These are phyloP conservation scores for Trichophaea hybrida DNA, from an alignment of 2,329 filamentous ascomycete species.

Conservation along the genomic window DNA sequence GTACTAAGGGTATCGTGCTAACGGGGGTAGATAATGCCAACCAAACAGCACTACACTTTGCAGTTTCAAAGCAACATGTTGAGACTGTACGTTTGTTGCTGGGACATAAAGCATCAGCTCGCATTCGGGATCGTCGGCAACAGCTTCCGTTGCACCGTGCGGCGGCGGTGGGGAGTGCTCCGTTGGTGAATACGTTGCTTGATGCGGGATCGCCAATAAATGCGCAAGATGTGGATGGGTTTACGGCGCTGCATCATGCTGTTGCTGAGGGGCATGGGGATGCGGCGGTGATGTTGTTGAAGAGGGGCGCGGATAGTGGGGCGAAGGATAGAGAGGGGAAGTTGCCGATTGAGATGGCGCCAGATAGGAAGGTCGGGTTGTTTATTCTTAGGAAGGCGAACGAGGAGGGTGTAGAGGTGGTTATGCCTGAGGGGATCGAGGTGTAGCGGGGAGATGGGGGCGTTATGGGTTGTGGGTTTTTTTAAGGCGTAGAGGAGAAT, in stretches of 20 bases:
- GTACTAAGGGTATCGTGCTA: constrained; percentile 8
- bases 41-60: constrained; percentile 79
- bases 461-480: too few relatives aligned
- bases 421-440: constrained; percentile 2
- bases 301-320: constrained; percentile 66
- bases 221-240: constrained; percentile 65
- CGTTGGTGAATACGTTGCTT: constrained; percentile 68
- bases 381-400: constrained; percentile 69
- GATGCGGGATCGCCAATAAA: constrained; percentile 65
- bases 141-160: constrained; percentile 75
- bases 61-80: constrained; percentile 76
- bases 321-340: constrained; percentile 59
- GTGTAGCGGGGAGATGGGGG: not conserved
- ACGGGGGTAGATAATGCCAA: not conserved
- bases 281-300: constrained; percentile 66
- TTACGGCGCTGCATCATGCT: constrained; percentile 81
- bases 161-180: constrained; percentile 75
- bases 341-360: constrained; percentile 65
- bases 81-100: constrained; percentile 58
- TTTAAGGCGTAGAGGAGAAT: too few relatives aligned
- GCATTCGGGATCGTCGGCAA: constrained; percentile 71
- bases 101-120: constrained; percentile 54
- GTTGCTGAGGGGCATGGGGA: constrained; percentile 67
- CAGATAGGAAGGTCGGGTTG: constrained; percentile 64
- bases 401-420: constrained; percentile 62